Percentiles rank a stretch among this genome's conserved stretches.
These are phyloP conservation scores for Globomyces pollinis-pini DNA, from an alignment of 192 early-diverging fungal species.

Conservation along the genomic window DNA sequence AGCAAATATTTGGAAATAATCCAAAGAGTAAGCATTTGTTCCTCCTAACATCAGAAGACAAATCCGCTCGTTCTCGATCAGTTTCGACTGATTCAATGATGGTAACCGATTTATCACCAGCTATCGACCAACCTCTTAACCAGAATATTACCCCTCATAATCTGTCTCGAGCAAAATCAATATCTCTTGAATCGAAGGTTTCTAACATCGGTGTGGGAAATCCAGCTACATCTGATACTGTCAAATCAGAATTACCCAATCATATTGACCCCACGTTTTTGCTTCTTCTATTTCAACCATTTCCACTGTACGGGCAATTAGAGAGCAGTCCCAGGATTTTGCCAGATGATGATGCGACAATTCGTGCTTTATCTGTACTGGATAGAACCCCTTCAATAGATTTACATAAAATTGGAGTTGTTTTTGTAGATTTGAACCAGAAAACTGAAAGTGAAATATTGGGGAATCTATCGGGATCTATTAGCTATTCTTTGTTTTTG, in stretches of 20 bases:
- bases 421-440: conserved; percentile 85
- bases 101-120: too few species aligned
- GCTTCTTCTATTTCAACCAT: conserved; percentile 63
- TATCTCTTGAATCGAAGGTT: too few species aligned
- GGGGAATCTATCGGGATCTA: conserved; percentile 77
- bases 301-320: conserved; percentile 54
- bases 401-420: conserved; percentile 91
- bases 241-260: background rate
- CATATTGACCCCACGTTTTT: conserved; percentile 38
- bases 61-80: background rate
- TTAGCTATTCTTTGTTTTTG: conserved; percentile 80
- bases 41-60: background rate
- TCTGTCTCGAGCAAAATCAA: too few species aligned
- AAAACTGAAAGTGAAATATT: conserved; percentile 79
- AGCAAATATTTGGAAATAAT: background rate
- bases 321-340: conserved; percentile 44
- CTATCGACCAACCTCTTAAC: background rate
- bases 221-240: background rate
- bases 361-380: conserved; percentile 69
- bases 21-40: background rate
- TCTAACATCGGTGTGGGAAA: background rate
- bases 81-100: background rate
- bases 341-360: conserved; percentile 68
- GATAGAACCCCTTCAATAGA: conserved; percentile 86
- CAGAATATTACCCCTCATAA: background rate